Conservation (phyloP, 768 basidiomycete genomes). For the Coprinellus aureogranulatus region DNA sequence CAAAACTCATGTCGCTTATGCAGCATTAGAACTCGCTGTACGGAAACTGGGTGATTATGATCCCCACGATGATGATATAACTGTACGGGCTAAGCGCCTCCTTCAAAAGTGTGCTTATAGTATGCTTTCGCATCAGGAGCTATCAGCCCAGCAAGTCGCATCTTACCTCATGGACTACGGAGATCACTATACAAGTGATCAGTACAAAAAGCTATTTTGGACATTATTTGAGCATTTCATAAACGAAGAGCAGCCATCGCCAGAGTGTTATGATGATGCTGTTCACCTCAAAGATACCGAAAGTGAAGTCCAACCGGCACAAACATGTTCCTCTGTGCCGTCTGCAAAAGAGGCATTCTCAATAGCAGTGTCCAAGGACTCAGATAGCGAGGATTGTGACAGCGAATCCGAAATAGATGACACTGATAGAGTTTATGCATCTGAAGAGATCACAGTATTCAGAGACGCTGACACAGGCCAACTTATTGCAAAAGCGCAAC, state of each 20-base stretch:
- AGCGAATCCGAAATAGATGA: no score
- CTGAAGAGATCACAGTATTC: neutral
- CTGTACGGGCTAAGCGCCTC: slow-evolving; percentile 25
- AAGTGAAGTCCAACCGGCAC: no score
- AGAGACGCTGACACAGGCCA: neutral
- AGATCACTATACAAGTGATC: slow-evolving; percentile 38
- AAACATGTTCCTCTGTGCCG: no score
- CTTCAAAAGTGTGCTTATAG: slow-evolving; percentile 36
- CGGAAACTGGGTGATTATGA: slow-evolving; percentile 25
- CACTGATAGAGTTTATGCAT: no score
- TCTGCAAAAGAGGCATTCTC: no score
- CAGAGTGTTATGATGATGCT: neutral
- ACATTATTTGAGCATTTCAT: slow-evolving; percentile 26
- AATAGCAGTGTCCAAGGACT: no score
- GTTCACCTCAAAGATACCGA: no score
- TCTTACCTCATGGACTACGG: slow-evolving; percentile 31
- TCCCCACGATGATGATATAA: slow-evolving; percentile 15
- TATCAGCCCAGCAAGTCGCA: slow-evolving; percentile 36
- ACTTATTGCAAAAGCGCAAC: neutral
- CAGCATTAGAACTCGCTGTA: slow-evolving; percentile 34
- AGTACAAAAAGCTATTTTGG: slow-evolving; percentile 35
- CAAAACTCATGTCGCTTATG: slow-evolving; percentile 39
- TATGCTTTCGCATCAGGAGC: slow-evolving; percentile 37
- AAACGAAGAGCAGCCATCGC: slow-evolving; percentile 5
- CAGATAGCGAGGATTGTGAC: no score